phyloP scores from a whole-genome alignment of 129 eudicot species.

The Gnaphalium uliginosum region DNA sequence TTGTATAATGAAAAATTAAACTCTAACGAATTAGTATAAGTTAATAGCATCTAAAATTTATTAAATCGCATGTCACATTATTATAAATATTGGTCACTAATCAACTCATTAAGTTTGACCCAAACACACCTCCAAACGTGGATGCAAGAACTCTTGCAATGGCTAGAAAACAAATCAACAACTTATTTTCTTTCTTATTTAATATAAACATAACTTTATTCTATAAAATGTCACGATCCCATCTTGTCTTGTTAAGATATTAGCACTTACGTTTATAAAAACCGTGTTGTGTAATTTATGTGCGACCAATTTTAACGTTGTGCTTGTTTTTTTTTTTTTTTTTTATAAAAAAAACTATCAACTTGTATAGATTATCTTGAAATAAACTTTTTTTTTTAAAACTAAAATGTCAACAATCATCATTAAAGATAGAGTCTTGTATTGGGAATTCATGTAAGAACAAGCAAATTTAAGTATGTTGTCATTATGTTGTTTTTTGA shows the following conservation, averaged over 20 bases:
- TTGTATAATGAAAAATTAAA: too few relatives aligned
- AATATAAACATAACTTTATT: not conserved
- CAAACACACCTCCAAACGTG: slow-evolving; percentile 9
- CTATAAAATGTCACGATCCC: slow-evolving; percentile 5
- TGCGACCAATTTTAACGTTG: slow-evolving; percentile 18
- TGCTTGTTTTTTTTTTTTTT: slow-evolving; percentile 1
- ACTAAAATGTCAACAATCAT: not conserved
- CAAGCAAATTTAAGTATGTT: not conserved
- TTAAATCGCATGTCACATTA: not conserved
- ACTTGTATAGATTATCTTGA: not conserved
- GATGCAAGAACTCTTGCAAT: slow-evolving; percentile 29
- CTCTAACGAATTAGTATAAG: too few relatives aligned
- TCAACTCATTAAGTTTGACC: slow-evolving; percentile 16
- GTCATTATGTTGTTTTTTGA: not conserved
- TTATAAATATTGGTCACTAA: not conserved
- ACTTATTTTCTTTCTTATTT: not conserved
- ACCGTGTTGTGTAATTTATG: slow-evolving; percentile 15
- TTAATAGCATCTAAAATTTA: not conserved
- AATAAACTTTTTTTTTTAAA: not conserved
- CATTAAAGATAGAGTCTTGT: not conserved
- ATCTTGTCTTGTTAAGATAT: not conserved
- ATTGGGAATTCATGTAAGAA: not conserved
- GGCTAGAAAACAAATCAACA: not conserved
- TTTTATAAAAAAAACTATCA: not conserved
- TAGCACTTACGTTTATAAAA: not conserved